A percentile compares a stretch with the other conserved stretches of the same genome.
Conservation (phyloP, 169 alveolate genomes). For the Theileria luwenshuni region DNA sequence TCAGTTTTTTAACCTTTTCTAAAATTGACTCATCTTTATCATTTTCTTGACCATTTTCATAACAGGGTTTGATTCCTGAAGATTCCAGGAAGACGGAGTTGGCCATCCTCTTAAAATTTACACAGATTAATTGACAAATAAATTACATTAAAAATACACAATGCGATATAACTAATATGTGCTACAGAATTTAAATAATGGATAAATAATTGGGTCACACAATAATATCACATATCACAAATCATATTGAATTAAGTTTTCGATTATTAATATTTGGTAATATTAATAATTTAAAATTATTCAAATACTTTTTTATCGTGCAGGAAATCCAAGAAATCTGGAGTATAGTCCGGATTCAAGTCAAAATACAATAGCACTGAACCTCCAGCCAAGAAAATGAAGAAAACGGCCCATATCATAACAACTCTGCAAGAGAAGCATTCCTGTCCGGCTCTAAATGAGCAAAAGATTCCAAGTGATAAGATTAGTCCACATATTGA, state of each 20-base stretch:
- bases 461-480: conserved; percentile 12
- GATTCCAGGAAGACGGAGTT: conserved; percentile 51
- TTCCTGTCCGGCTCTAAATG: conserved; percentile 12
- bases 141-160: neutral
- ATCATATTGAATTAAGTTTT: neutral
- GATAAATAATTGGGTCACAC: neutral
- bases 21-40: conserved; percentile 24
- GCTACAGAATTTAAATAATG: neutral
- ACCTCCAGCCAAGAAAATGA: conserved; percentile 6
- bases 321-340: conserved; percentile 13
- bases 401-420: conserved; percentile 19
- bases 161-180: neutral
- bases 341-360: conserved; percentile 8
- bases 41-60: conserved; percentile 26
- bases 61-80: conserved; percentile 60
- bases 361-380: conserved; percentile 5
- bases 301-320: conserved; percentile 11
- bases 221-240: neutral
- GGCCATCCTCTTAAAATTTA: conserved; percentile 19
- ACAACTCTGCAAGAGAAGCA: conserved; percentile 10
- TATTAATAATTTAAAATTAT: too few species aligned
- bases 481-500: conserved; percentile 16
- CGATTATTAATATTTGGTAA: neutral
- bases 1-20: conserved; percentile 56
- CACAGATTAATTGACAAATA: neutral